Conservation (phyloP, 192 early-diverging fungal species). For the Rhizoclosmatium sp. region DNA sequence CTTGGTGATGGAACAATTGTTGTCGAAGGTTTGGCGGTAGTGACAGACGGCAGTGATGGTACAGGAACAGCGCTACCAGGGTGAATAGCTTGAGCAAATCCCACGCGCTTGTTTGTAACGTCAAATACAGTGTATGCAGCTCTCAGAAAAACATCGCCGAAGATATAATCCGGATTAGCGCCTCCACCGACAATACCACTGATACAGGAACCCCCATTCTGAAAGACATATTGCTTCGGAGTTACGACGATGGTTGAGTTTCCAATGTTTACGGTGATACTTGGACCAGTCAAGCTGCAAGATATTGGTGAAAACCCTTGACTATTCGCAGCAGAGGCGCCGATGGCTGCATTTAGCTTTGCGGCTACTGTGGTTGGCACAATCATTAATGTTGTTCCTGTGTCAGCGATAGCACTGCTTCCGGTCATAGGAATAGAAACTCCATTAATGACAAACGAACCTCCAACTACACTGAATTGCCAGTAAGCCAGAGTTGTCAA, state of each 20-base stretch:
- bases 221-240: slow-evolving; percentile 32
- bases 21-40: background rate
- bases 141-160: slow-evolving; percentile 49
- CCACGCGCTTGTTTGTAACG: slow-evolving; percentile 39
- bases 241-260: slow-evolving; percentile 16
- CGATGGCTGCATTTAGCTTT: slow-evolving; percentile 44
- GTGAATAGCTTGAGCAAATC: slow-evolving; percentile 43
- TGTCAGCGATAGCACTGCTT: slow-evolving; percentile 46
- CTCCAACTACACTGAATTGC: slow-evolving; percentile 5
- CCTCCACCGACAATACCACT: slow-evolving; percentile 27
- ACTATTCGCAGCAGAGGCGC: slow-evolving; percentile 37
- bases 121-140: slow-evolving; percentile 52
- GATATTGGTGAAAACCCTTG: background rate
- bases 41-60: background rate
- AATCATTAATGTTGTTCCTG: slow-evolving; percentile 45
- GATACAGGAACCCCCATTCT: slow-evolving; percentile 30
- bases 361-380: slow-evolving; percentile 26
- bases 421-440: background rate
- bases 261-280: slow-evolving; percentile 15
- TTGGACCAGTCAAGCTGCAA: slow-evolving; percentile 31
- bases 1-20: background rate
- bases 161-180: slow-evolving; percentile 32
- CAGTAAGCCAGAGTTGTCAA: background rate
- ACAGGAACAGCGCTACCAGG: background rate
- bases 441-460: background rate